Percentiles rank a stretch among this genome's conserved stretches.
Evolutionary conservation across 768 basidiomycete species (phyloP).

Genomic region (Podaxis sp.): DNA sequence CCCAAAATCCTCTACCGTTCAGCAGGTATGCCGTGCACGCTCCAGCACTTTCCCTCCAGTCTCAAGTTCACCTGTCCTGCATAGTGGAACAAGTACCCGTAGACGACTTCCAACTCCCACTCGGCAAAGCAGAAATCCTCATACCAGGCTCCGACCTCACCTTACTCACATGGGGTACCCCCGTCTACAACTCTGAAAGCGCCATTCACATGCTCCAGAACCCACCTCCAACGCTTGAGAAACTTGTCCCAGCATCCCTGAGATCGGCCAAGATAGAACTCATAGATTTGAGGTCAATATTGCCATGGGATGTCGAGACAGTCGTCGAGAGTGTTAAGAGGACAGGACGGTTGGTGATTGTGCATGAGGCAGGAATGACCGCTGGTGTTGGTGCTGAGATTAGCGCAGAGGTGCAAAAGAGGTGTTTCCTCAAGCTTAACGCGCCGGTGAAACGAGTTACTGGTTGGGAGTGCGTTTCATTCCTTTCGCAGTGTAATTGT

Average conservation of each 20-base stretch:
- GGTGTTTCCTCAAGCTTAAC: conserved; percentile 83
- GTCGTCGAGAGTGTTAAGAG: conserved; percentile 78
- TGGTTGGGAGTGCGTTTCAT: conserved; percentile 85
- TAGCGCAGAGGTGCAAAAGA: conserved; percentile 83
- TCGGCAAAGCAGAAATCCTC: conserved; percentile 77
- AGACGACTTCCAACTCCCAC: conserved; percentile 82
- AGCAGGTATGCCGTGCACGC: conserved; percentile 42
- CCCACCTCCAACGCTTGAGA: conserved; percentile 60
- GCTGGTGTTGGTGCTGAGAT: conserved; percentile 91
- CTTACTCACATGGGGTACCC: conserved; percentile 89
- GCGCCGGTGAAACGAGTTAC: conserved; percentile 85
- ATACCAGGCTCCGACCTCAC: conserved; percentile 80
- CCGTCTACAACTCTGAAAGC: conserved; percentile 83
- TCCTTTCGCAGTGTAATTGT: background rate
- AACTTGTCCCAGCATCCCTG: conserved; percentile 59
- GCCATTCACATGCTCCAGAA: conserved; percentile 70
- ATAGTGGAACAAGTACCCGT: conserved; percentile 89
- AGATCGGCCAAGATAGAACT: conserved; percentile 77
- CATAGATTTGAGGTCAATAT: conserved; percentile 84
- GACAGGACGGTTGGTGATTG: conserved; percentile 82
- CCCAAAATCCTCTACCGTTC: conserved; percentile 92
- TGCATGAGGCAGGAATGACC: conserved; percentile 88
- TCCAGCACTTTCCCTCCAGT: background rate
- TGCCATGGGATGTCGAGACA: conserved; percentile 85
- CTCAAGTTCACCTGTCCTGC: background rate